Evolutionary conservation across 768 basidiomycete species (phyloP).

Genomic region (Mycena rebaudengoi): DNA sequence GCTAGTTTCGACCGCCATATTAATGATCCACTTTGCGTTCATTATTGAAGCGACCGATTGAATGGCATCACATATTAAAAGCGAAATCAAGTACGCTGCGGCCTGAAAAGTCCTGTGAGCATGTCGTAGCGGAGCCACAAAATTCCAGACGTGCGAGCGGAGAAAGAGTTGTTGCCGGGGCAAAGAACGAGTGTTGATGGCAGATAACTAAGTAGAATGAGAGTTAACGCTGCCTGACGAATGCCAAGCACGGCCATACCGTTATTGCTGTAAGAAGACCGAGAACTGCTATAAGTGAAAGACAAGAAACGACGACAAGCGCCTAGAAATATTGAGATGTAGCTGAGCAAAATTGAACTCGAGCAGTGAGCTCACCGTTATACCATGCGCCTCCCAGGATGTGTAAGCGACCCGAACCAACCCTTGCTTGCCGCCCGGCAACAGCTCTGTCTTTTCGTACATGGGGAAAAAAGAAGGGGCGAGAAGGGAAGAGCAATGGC

Average conservation of each 20-base stretch:
- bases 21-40: slow-evolving; percentile 51
- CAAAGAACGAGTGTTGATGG: slow-evolving; percentile 55
- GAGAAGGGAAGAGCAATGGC: not conserved
- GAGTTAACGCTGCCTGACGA: not conserved
- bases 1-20: slow-evolving; percentile 44
- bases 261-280: slow-evolving; percentile 48
- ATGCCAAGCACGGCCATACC: slow-evolving; percentile 35
- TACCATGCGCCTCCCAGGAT: slow-evolving; percentile 34
- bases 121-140: slow-evolving; percentile 40
- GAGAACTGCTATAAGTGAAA: slow-evolving; percentile 52
- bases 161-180: slow-evolving; percentile 54
- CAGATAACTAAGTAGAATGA: slow-evolving; percentile 50
- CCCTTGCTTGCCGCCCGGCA: not conserved
- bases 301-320: slow-evolving; percentile 50
- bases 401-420: slow-evolving; percentile 30
- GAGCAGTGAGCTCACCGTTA: slow-evolving; percentile 36
- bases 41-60: slow-evolving; percentile 57
- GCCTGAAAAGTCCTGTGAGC: slow-evolving; percentile 58
- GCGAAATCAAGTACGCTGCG: slow-evolving; percentile 62
- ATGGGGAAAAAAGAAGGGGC: slow-evolving; percentile 1
- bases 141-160: slow-evolving; percentile 57
- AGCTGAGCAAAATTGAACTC: not conserved
- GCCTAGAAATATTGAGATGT: slow-evolving; percentile 30
- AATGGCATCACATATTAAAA: slow-evolving; percentile 55
- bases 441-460: not conserved